These are phyloP conservation scores for Ophiorrhiza pumila DNA, from an alignment of 257 asterid species.

Conservation along the genomic window DNA sequence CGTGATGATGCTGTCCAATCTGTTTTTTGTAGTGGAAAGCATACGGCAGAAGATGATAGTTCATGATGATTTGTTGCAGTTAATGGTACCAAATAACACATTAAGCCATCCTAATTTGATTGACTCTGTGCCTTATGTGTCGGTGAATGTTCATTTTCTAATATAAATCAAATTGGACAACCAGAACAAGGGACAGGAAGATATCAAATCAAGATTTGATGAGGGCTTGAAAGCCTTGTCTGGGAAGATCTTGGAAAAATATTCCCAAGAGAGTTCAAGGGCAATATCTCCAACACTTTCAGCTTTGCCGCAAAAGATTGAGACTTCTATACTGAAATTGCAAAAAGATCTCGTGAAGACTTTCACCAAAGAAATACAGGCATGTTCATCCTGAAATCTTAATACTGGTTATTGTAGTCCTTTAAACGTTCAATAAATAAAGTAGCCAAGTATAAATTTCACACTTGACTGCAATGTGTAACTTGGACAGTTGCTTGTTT, in stretches of 20 bases:
- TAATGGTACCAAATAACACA: slow-evolving; percentile 51
- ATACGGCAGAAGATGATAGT: slow-evolving; percentile 58
- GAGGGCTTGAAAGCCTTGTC: slow-evolving; percentile 47
- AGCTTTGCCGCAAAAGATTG: slow-evolving; percentile 52
- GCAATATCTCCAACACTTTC: slow-evolving; percentile 44
- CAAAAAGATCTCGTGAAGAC: slow-evolving; percentile 48
- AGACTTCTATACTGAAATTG: slow-evolving; percentile 45
- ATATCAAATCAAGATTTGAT: slow-evolving; percentile 57
- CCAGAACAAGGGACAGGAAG: slow-evolving; percentile 80
- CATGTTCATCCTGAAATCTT: slow-evolving; percentile 26
- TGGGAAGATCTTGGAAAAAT: slow-evolving; percentile 48
- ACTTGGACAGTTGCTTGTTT: slow-evolving; percentile 19
- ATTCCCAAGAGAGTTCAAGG: slow-evolving; percentile 39
- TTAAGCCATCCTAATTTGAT: slow-evolving; percentile 19
- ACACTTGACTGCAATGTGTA: slow-evolving; percentile 22
- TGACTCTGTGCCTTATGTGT: slow-evolving; percentile 12
- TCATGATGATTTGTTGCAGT: slow-evolving; percentile 62
- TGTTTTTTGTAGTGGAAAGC: slow-evolving; percentile 55
- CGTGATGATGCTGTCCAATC: slow-evolving; percentile 19
- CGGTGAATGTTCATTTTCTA: slow-evolving; percentile 22
- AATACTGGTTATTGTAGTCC: background rate
- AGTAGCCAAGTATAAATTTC: background rate
- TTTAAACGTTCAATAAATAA: background rate
- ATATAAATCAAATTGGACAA: slow-evolving; percentile 26
- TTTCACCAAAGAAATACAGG: slow-evolving; percentile 65